Evolutionary conservation across 2,329 filamentous ascomycete species (phyloP).

Genomic region (Fusarium decemcellulare): DNA sequence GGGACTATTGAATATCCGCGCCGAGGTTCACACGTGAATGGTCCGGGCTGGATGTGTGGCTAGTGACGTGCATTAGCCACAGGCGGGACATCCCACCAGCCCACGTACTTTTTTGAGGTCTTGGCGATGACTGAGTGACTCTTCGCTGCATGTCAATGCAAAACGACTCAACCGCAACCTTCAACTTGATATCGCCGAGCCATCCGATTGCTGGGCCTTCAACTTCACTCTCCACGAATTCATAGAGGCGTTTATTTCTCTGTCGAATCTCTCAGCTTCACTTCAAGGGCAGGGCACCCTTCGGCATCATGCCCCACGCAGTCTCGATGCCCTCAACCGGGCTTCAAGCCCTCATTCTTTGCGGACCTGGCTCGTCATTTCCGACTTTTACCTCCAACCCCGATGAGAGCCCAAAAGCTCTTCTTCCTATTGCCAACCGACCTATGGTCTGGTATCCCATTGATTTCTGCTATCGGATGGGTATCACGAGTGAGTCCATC

Average conservation of each 20-base stretch:
- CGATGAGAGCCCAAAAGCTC: conserved; percentile 85
- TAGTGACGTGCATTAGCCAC: conserved; percentile 37
- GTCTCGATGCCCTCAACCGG: conserved; percentile 80
- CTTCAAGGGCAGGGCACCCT: conserved; percentile 21
- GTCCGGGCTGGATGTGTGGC: conserved; percentile 17
- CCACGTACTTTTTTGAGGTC: conserved; percentile 43
- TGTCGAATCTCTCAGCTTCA: conserved; percentile 3
- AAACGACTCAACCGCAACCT: conserved; percentile 36
- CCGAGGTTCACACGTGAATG: conserved; percentile 47
- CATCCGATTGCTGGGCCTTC: neutral
- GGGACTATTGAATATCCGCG: conserved; percentile 47
- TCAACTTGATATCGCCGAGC: conserved; percentile 12
- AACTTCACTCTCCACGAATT: neutral
- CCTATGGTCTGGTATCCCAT: conserved; percentile 94
- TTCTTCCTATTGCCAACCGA: conserved; percentile 85
- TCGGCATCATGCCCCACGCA: conserved; percentile 78
- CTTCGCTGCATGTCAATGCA: conserved; percentile 40
- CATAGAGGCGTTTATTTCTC: neutral
- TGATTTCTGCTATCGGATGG: conserved; percentile 87
- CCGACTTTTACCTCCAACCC: conserved; percentile 87
- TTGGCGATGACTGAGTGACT: conserved; percentile 46
- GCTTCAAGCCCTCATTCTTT: conserved; percentile 87
- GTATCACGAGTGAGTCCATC: conserved; percentile 75
- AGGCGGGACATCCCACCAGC: conserved; percentile 39
- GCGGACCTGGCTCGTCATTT: conserved; percentile 85